These are phyloP conservation scores for Beauveria caledonica DNA, from an alignment of 2,329 filamentous ascomycete genomes.

Conservation along the genomic window DNA sequence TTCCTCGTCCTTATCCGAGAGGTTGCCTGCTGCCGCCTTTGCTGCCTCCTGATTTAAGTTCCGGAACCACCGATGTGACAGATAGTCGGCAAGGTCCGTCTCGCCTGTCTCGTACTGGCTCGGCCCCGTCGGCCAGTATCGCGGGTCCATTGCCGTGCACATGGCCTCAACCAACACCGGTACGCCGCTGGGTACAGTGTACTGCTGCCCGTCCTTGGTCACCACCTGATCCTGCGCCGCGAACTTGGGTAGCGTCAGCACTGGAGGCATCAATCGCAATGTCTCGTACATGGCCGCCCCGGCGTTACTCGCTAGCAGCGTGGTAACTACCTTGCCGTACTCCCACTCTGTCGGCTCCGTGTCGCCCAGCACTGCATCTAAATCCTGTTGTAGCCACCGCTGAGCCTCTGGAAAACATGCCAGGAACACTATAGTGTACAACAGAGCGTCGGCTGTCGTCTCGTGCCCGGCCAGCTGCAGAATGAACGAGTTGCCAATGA, in stretches of 20 bases:
- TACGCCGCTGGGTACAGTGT: conserved; percentile 48
- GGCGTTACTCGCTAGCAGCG: conserved; percentile 59
- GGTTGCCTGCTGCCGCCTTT: conserved; percentile 11
- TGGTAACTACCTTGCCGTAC: conserved; percentile 59
- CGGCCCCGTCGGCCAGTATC: conserved; percentile 57
- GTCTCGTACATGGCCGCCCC: conserved; percentile 74
- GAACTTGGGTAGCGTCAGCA: conserved; percentile 64
- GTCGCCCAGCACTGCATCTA: conserved; percentile 56
- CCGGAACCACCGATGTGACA: conserved; percentile 65
- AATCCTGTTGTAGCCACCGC: conserved; percentile 56
- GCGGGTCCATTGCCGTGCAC: conserved; percentile 58
- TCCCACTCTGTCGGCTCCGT: conserved; percentile 55
- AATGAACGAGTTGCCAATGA: conserved; percentile 64
- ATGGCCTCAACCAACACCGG: conserved; percentile 49
- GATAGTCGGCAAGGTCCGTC: conserved; percentile 58
- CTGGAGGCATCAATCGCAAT: conserved; percentile 63
- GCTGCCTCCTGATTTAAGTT: conserved; percentile 18
- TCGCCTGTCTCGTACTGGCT: conserved; percentile 33
- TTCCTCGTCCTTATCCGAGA: conserved; percentile 31
- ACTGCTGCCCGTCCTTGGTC: conserved; percentile 47
- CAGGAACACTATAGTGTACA: conserved; percentile 62
- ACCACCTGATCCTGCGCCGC: conserved; percentile 46
- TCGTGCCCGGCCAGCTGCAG: conserved; percentile 71
- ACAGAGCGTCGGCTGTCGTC: conserved; percentile 67
- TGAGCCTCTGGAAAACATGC: conserved; percentile 59